Percentiles rank a stretch among this genome's conserved stretches.
phyloP scores from a whole-genome alignment of 2,329 filamentous ascomycete genomes.

The Diaporthe velutina region DNA sequence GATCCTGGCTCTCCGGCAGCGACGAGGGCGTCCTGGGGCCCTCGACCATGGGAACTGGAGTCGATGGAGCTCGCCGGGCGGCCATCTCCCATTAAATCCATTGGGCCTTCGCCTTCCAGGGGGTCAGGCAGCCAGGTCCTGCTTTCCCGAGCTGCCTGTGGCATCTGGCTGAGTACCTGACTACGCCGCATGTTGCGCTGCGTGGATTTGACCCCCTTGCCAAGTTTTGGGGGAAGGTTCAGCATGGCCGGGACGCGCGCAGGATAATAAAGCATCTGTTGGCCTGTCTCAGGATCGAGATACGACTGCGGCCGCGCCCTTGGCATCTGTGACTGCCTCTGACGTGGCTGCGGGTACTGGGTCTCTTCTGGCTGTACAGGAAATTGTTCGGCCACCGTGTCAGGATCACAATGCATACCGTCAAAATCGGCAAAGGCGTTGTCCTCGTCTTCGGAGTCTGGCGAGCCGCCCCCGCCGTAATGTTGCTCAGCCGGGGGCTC shows the following conservation, averaged over 20 bases:
- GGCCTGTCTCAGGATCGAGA: slow-evolving; percentile 73
- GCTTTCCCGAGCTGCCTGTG: slow-evolving; percentile 50
- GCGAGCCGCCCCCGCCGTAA: slow-evolving; percentile 66
- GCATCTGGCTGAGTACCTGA: slow-evolving; percentile 77
- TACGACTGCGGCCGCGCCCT: slow-evolving; percentile 67
- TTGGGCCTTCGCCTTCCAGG: slow-evolving; percentile 50
- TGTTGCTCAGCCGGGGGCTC: slow-evolving; percentile 52
- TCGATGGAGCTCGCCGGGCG: slow-evolving; percentile 17
- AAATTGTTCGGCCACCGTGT: slow-evolving; percentile 48
- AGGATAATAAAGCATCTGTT: slow-evolving; percentile 94
- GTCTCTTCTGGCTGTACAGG: slow-evolving; percentile 36
- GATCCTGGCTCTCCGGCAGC: slow-evolving; percentile 8
- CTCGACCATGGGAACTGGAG: slow-evolving; percentile 23
- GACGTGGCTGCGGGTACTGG: slow-evolving; percentile 41
- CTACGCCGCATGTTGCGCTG: slow-evolving; percentile 77
- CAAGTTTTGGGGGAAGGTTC: slow-evolving; percentile 90
- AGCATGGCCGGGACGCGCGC: slow-evolving; percentile 94
- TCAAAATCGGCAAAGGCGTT: slow-evolving; percentile 85
- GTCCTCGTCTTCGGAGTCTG: slow-evolving; percentile 74
- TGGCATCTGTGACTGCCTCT: slow-evolving; percentile 41
- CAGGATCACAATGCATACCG: slow-evolving; percentile 79
- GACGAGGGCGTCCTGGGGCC: slow-evolving; percentile 37
- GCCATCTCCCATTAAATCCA: slow-evolving; percentile 37
- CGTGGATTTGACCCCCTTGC: slow-evolving; percentile 75
- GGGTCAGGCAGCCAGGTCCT: slow-evolving; percentile 63